Conservation (phyloP, 2,329 filamentous ascomycete species). For the Septoria linicola region DNA sequence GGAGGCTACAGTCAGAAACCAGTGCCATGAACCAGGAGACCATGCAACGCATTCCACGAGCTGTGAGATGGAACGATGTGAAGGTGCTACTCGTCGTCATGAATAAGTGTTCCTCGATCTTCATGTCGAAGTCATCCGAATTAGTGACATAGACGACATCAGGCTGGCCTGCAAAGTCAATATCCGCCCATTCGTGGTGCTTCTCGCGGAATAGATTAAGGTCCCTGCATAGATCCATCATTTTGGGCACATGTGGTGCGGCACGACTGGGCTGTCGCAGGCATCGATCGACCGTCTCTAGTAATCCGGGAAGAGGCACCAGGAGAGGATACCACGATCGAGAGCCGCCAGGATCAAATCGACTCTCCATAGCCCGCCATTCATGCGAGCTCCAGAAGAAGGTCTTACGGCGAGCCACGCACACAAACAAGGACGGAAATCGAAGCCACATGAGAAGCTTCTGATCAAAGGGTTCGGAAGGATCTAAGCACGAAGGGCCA, state of each 20-base stretch:
- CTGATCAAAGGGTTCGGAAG: constrained; percentile 15
- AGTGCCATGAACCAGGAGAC: constrained; percentile 15
- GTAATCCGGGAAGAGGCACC: constrained; percentile 13
- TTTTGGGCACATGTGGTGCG: neutral
- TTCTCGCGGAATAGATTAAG: constrained; percentile 10
- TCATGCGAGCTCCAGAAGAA: constrained; percentile 14
- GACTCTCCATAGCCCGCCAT: constrained; percentile 13
- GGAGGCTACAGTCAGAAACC: constrained; percentile 15
- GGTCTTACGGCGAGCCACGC: constrained; percentile 11
- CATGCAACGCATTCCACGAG: constrained; percentile 12
- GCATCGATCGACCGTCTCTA: constrained; percentile 9
- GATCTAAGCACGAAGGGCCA: constrained; percentile 13
- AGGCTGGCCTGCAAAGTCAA: constrained; percentile 14
- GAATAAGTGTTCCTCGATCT: constrained; percentile 22
- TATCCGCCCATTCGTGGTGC: constrained; percentile 14
- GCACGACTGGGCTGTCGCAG: constrained; percentile 4
- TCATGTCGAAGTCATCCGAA: constrained; percentile 13
- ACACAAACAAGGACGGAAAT: constrained; percentile 16
- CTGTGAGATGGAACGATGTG: constrained; percentile 15
- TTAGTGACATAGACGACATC: constrained; percentile 11
- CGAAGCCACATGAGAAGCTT: constrained; percentile 17
- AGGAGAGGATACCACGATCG: constrained; percentile 16
- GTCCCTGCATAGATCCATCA: constrained; percentile 6
- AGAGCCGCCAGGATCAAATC: constrained; percentile 10
- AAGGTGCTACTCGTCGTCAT: constrained; percentile 17